Conservation (phyloP, 148 eudicot genomes). For the Mesembryanthemum crystallinum region DNA sequence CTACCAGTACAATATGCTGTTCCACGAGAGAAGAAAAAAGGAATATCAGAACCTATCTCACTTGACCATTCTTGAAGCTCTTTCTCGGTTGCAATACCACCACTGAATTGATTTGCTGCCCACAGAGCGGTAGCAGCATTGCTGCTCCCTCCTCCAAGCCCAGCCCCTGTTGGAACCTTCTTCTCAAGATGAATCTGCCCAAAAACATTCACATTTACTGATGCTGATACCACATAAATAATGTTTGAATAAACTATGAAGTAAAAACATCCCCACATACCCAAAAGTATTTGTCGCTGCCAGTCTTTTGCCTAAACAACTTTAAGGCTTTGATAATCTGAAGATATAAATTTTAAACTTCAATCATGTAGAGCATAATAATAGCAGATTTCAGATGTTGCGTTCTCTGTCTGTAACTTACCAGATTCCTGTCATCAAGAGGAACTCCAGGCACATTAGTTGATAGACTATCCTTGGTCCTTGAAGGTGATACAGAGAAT, state of each 20-base stretch:
- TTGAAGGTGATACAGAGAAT: constrained; percentile 89
- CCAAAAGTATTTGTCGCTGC: constrained; percentile 81
- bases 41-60: constrained; percentile 96
- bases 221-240: neutral
- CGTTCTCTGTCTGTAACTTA: constrained; percentile 30
- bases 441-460: constrained; percentile 94
- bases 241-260: neutral
- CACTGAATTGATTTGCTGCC: constrained; percentile 96
- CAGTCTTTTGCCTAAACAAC: constrained; percentile 80
- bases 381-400: constrained; percentile 11
- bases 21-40: constrained; percentile 92
- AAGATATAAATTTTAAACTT: constrained; percentile 21
- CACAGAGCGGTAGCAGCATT: constrained; percentile 97
- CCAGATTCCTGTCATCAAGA: constrained; percentile 87
- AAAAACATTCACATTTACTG: constrained; percentile 8
- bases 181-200: constrained; percentile 87
- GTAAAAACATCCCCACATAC: constrained; percentile 31
- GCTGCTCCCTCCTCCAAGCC: constrained; percentile 97
- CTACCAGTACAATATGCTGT: constrained; percentile 96
- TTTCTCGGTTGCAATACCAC: constrained; percentile 76
- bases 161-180: constrained; percentile 98
- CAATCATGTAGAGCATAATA: constrained; percentile 5
- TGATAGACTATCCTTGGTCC: constrained; percentile 70
- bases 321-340: constrained; percentile 92
- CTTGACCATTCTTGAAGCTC: constrained; percentile 94